These are phyloP conservation scores for Nothophytophthora sp. DNA, from an alignment of 352 stramenopile species.

Conservation along the genomic window DNA sequence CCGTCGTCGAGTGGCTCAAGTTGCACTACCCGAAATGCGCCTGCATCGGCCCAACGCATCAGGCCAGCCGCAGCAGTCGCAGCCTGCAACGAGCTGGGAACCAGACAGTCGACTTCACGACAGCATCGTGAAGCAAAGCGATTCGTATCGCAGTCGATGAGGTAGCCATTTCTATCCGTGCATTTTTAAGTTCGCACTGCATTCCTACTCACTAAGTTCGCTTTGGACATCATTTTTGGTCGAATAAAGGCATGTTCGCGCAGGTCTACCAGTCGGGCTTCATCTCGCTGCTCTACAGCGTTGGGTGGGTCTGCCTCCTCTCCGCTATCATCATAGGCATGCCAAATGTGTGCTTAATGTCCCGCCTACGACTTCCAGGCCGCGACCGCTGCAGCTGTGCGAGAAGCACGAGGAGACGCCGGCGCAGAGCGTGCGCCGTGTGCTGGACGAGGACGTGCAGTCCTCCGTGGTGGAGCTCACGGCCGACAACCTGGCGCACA, in stretches of 20 bases:
- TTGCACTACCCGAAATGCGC: neutral
- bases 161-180: too few relatives aligned
- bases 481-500: slow-evolving; percentile 32
- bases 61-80: too few relatives aligned
- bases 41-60: neutral
- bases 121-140: too few relatives aligned
- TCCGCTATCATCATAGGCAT: neutral
- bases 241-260: slow-evolving; percentile 36
- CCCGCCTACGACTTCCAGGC: slow-evolving; percentile 11
- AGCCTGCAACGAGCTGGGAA: too few relatives aligned
- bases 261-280: slow-evolving; percentile 50
- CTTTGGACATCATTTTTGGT: too few relatives aligned
- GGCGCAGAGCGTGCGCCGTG: slow-evolving; percentile 31
- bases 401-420: slow-evolving; percentile 45
- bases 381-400: slow-evolving; percentile 61
- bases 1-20: slow-evolving; percentile 9
- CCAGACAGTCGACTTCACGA: too few relatives aligned
- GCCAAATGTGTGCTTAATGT: neutral
- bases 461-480: slow-evolving; percentile 56
- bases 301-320: slow-evolving; percentile 65
- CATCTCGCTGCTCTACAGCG: slow-evolving; percentile 64
- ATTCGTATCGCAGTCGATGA: too few relatives aligned
- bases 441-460: slow-evolving; percentile 62
- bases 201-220: too few relatives aligned
- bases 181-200: too few relatives aligned